Percentiles rank a stretch among this genome's conserved stretches.
phyloP scores from a whole-genome alignment of 148 eudicot genomes.

The Amaranthus palmeri region DNA sequence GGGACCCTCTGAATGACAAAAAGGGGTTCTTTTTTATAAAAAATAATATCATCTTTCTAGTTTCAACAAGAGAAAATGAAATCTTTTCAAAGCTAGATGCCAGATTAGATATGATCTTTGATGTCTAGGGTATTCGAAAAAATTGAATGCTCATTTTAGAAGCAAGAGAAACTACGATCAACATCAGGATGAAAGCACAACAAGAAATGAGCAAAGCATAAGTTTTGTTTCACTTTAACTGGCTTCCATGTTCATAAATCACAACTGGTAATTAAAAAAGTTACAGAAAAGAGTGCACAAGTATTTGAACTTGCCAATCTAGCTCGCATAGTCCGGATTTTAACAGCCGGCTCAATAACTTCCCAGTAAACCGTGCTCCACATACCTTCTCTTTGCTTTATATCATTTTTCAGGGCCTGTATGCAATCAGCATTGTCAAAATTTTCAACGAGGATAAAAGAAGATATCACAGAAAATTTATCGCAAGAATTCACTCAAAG shows the following conservation, averaged over 20 bases:
- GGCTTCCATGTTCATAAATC: constrained; percentile 1
- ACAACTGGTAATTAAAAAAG: neutral
- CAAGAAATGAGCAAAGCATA: neutral
- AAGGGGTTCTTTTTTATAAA: no score
- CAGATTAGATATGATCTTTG: no score
- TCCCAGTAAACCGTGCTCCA: constrained; percentile 88
- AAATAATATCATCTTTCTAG: no score
- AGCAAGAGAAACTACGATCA: neutral
- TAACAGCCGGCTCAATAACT: constrained; percentile 67
- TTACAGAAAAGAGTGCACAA: neutral
- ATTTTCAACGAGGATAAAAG: neutral
- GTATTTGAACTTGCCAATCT: constrained; percentile 59
- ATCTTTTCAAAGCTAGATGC: no score
- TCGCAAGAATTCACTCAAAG: constrained; percentile 10
- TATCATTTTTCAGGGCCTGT: constrained; percentile 91
- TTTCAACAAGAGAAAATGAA: no score
- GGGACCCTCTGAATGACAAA: no score
- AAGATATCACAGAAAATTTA: constrained; percentile 7
- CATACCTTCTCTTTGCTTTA: constrained; percentile 69
- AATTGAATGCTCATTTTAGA: neutral
- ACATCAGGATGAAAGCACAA: neutral
- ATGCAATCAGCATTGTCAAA: constrained; percentile 12
- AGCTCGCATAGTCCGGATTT: constrained; percentile 85
- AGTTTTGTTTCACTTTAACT: neutral
- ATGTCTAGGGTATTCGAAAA: neutral